Conservation (phyloP, 345 rosid species). For the Pugionium dolabratum region DNA sequence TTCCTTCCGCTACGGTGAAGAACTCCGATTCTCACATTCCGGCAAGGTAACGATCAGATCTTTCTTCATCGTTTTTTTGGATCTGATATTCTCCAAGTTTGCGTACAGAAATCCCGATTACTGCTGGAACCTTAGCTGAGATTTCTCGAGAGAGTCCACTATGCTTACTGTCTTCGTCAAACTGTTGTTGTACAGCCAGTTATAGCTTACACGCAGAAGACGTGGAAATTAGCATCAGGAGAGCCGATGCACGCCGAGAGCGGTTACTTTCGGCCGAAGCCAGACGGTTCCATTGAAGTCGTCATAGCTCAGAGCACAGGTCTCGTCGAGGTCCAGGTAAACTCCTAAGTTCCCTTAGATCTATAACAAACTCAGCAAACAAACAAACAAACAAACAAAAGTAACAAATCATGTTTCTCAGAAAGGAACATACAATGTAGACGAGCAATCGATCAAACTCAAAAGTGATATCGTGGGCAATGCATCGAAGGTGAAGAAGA, state of each 20-base stretch:
- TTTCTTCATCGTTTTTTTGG: background rate
- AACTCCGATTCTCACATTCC: conserved; percentile 61
- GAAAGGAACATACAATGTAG: conserved; percentile 54
- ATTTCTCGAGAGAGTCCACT: too few species aligned
- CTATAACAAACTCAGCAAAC: background rate
- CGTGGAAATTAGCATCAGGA: conserved; percentile 64
- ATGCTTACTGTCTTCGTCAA: background rate
- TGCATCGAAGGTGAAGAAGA: conserved; percentile 59
- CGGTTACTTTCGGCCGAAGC: conserved; percentile 73
- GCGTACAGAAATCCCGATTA: too few species aligned
- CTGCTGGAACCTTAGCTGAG: background rate
- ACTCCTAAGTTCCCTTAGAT: background rate
- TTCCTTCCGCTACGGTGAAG: conserved; percentile 67
- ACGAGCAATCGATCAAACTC: conserved; percentile 54
- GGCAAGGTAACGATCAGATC: conserved; percentile 47
- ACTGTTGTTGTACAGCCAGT: conserved; percentile 50
- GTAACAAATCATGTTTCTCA: conserved; percentile 19
- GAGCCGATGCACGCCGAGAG: conserved; percentile 82
- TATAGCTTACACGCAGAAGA: conserved; percentile 63
- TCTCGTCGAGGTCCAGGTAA: conserved; percentile 69
- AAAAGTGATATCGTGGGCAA: conserved; percentile 69
- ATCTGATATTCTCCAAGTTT: conserved; percentile 1
- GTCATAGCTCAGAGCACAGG: conserved; percentile 81
- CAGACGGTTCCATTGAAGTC: conserved; percentile 66
- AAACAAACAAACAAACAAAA: background rate